Percentiles rank a stretch among this genome's conserved stretches.
These are phyloP conservation scores for Candida sojae DNA, from an alignment of 1,139 yeast genomes.

Conservation along the genomic window DNA sequence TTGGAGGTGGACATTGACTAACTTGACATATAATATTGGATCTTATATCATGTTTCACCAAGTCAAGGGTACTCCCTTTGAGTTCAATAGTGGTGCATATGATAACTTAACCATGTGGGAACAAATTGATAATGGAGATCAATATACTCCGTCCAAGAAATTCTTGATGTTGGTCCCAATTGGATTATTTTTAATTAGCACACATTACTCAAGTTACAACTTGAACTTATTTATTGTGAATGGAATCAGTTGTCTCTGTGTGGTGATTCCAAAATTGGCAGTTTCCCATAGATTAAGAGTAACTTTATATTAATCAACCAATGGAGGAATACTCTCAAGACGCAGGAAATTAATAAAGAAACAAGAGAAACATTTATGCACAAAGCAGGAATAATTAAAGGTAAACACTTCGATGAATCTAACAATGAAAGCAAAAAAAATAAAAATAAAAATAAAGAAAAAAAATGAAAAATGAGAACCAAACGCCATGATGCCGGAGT, in stretches of 20 bases:
- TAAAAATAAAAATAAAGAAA: too few relatives aligned
- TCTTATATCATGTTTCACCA: slow-evolving; percentile 95
- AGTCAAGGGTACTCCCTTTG: slow-evolving; percentile 96
- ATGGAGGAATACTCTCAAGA: neutral
- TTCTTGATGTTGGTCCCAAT: slow-evolving; percentile 90
- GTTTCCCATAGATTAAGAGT: slow-evolving; percentile 76
- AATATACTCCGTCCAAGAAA: slow-evolving; percentile 94
- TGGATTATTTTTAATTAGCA: slow-evolving; percentile 77
- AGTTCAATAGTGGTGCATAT: slow-evolving; percentile 93
- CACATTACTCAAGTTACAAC: slow-evolving; percentile 90
- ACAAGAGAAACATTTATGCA: neutral
- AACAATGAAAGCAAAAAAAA: too few relatives aligned
- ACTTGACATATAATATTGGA: slow-evolving; percentile 85
- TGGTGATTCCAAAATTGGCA: slow-evolving; percentile 90
- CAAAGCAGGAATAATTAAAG: neutral
- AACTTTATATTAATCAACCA: slow-evolving; percentile 37
- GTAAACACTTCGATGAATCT: too few relatives aligned
- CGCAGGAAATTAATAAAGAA: neutral
- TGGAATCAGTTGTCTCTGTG: slow-evolving; percentile 73
- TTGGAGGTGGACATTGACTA: slow-evolving; percentile 92
- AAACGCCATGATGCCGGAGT: too few relatives aligned
- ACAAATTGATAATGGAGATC: slow-evolving; percentile 95
- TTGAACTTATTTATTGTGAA: slow-evolving; percentile 76
- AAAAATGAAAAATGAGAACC: too few relatives aligned
- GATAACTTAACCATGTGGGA: slow-evolving; percentile 99